Base-by-base conservation (phyloP, 768 basidiomycete genomes). In the Scleroderma citrinum region DNA sequence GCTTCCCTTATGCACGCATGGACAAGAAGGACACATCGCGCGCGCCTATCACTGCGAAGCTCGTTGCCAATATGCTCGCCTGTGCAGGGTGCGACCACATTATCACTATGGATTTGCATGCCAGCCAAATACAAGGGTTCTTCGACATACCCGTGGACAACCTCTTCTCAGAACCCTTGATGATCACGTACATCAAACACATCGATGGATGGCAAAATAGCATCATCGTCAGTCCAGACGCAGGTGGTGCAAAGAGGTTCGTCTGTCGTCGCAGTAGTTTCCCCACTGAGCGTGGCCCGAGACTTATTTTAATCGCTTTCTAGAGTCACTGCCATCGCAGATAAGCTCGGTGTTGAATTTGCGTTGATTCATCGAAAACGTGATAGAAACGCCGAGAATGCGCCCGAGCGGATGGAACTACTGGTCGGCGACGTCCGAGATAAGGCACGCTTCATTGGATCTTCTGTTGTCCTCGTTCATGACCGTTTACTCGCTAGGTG, bases 141-240 rank as follows among this genome's bases (percentile, higher is more conserved):
- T 98, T 98, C 66, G 93, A 97, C 67, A 92, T 98, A 56, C 95
- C 95, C 8, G 94, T 96, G 23, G 95, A 98, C 72, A 98, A 98
- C 66, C 76, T 98, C 39, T 98, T 87, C 72, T 93, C 91, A 32
- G 95, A 99, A 66, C 92, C 96, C 2, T 74, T 94, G 52, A 95
- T 97, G 88, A 76, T 96, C 54, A 75, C 86, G 16, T 97, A 92
- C 71, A 92, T 99, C 70, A 91, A 92, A 70, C 76, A 83, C 62
- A 89, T 98, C 47, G 76, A 81, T 2, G 83, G 76, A n/a, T 97
- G 95, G 87, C 63, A 83, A 59, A 76, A 95, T 59, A 79, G 80
- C 47, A 90, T 98, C 58, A 84, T 98, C 54, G 94, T 98, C 63
- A 93, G 90, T 67, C 95, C 95, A 0, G 95, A 98, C 69, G 95